phyloP scores from a whole-genome alignment of 768 basidiomycete species.

The Mycena chlorophos region DNA sequence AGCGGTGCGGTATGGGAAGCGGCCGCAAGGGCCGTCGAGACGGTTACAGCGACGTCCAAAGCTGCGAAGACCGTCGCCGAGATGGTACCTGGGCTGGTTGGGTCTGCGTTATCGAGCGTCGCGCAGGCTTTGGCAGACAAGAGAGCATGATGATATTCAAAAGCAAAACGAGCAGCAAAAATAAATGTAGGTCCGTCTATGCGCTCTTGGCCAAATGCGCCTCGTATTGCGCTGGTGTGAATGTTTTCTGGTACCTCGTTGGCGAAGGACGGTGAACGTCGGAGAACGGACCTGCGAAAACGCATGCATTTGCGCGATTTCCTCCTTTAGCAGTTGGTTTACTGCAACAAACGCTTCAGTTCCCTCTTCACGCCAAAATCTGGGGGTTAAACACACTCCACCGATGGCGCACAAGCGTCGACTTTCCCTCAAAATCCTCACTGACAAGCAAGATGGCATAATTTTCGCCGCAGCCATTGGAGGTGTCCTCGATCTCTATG shows the following conservation, averaged over 20 bases:
- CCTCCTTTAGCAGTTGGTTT: conserved; percentile 69
- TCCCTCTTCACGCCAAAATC: too few species aligned
- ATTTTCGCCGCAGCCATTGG: conserved; percentile 79
- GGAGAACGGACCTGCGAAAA: conserved; percentile 74
- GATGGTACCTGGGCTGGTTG: conserved; percentile 30
- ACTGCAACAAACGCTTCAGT: too few species aligned
- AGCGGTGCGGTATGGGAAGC: conserved; percentile 33
- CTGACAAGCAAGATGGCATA: conserved; percentile 77
- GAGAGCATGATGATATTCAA: too few species aligned
- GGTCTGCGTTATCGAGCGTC: conserved; percentile 14
- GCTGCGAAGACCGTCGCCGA: conserved; percentile 31
- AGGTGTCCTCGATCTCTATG: conserved; percentile 74
- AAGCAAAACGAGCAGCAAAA: too few species aligned
- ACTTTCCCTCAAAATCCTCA: conserved; percentile 77
- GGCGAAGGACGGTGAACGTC: not conserved
- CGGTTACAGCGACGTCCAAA: conserved; percentile 36
- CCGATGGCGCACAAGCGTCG: conserved; percentile 74
- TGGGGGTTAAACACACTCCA: conserved; percentile 43
- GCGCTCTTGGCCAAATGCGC: conserved; percentile 41
- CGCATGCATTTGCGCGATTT: conserved; percentile 82
- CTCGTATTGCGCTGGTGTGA: conserved; percentile 68
- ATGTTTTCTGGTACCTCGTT: conserved; percentile 56
- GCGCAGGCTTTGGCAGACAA: not conserved
- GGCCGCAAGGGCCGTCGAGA: conserved; percentile 49
- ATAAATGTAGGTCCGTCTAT: too few species aligned